Base-by-base conservation (phyloP, 2,329 filamentous ascomycete species). In the Grosmannia serpens region DNA sequence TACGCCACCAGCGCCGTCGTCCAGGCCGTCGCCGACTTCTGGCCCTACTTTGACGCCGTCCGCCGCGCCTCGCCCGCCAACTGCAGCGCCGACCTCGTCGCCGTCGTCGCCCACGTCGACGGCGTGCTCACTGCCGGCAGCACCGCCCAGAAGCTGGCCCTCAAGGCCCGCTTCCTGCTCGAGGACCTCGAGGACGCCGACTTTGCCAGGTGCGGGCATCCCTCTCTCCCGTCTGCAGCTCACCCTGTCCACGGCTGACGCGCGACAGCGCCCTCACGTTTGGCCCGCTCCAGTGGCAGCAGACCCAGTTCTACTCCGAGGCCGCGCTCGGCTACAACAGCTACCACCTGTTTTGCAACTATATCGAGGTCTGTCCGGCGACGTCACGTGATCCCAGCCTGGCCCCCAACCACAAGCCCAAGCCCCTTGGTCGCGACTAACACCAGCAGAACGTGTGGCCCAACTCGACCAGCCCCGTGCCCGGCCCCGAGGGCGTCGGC, bases 211-310 rank as follows among this genome's bases (percentile, higher is more conserved):
- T 68, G 51, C 5, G 33, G n/a, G n/a, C 5, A n/a, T 8, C 20
- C 22, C 17, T 46, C 49, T 31, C 20, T 41, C 4, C 9, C 5
- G 1, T 7, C n/a, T 22, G 29, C 20, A 5, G 20, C 44, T 24
- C 11, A n/a, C n/a, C n/a, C n/a, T n/a, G n/a, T n/a, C n/a, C n/a
- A n/a, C n/a, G n/a, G n/a, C 13, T 50, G 11, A 26, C 31, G 1
- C 17, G 1, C 17, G 1, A 3, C 55, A 75, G 73, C 56, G 76
- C 76, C 0, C 69, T 84, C 31, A 71, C 79, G 63, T 76, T 77
- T 51, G 83, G 80, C 0, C 81, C 81, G 0, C 82, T 77, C 73
- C 65, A 74, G 4, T 84, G 80, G 79, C 82, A 85, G 66, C 69
- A 69, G 22, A 58, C 58, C 8, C 62, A 64, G 53, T 61, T 62